Conservation (phyloP, 192 early-diverging fungal species). For the Linnemannia schmuckeri region DNA sequence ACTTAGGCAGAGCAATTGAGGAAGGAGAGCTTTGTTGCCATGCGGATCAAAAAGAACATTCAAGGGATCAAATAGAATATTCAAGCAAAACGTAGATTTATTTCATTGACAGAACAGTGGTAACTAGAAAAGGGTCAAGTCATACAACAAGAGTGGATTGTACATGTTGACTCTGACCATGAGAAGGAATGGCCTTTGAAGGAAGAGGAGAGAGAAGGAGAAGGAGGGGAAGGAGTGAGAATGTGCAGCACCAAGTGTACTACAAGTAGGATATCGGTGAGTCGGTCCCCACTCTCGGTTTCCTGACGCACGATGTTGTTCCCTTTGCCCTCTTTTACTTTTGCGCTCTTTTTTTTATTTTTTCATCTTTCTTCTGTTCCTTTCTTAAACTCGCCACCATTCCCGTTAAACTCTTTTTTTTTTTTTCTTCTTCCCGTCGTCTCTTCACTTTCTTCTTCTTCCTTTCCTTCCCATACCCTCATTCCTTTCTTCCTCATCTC, state of each 20-base stretch:
- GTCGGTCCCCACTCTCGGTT: background rate
- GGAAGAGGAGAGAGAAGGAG: too few relatives aligned
- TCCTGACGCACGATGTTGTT: constrained; percentile 15
- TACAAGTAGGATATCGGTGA: background rate
- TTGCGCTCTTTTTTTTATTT: background rate
- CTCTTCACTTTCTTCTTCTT: background rate
- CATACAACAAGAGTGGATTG: too few relatives aligned
- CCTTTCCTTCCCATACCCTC: background rate
- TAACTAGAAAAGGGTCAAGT: too few relatives aligned
- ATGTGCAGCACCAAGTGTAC: background rate
- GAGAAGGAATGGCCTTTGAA: too few relatives aligned
- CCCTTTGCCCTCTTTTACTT: background rate
- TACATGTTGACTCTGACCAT: too few relatives aligned
- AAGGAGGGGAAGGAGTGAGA: background rate
- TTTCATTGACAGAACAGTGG: too few relatives aligned
- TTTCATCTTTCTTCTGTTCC: background rate
- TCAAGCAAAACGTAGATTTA: too few relatives aligned
- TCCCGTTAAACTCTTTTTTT: constrained; percentile 6
- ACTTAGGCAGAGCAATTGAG: background rate
- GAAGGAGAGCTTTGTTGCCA: background rate
- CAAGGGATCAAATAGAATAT: too few relatives aligned
- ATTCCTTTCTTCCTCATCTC: background rate
- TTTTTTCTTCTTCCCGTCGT: background rate
- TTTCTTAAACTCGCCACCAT: background rate
- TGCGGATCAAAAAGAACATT: too few relatives aligned